Percentiles rank a stretch among this genome's conserved stretches.
These are phyloP conservation scores for Kandelia obovata DNA, from an alignment of 345 rosid species.

Conservation along the genomic window DNA sequence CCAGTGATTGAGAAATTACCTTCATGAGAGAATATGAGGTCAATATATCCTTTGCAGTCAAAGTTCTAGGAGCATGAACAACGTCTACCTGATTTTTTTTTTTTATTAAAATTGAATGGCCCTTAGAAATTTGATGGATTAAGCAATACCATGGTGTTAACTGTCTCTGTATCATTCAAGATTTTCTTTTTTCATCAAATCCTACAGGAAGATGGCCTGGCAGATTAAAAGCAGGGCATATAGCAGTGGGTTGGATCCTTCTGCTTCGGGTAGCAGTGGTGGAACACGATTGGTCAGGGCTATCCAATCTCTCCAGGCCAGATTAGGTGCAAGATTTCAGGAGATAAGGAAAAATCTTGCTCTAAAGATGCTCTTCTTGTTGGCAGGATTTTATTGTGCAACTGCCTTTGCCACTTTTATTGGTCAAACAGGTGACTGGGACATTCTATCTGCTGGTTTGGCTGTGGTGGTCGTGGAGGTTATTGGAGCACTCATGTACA, in stretches of 20 bases:
- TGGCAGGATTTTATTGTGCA: constrained; percentile 90
- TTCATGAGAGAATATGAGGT: no score
- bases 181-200: constrained; percentile 17
- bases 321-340: constrained; percentile 47
- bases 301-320: constrained; percentile 51
- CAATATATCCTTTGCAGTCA: no score
- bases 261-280: constrained; percentile 42
- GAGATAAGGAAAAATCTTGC: constrained; percentile 68
- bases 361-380: constrained; percentile 65
- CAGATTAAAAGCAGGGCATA: constrained; percentile 45
- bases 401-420: constrained; percentile 76
- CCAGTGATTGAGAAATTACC: no score
- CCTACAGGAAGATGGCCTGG: constrained; percentile 55
- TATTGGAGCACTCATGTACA: constrained; percentile 86
- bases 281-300: constrained; percentile 63
- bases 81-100: no score
- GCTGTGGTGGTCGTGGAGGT: constrained; percentile 81
- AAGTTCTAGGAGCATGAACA: no score
- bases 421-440: constrained; percentile 99
- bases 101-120: no score
- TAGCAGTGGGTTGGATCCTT: constrained; percentile 54
- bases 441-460: constrained; percentile 84
- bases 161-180: not conserved
- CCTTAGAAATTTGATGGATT: not conserved
- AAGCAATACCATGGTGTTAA: not conserved